Base-by-base conservation (phyloP, 768 basidiomycete species). In the Pholiota conissans region DNA sequence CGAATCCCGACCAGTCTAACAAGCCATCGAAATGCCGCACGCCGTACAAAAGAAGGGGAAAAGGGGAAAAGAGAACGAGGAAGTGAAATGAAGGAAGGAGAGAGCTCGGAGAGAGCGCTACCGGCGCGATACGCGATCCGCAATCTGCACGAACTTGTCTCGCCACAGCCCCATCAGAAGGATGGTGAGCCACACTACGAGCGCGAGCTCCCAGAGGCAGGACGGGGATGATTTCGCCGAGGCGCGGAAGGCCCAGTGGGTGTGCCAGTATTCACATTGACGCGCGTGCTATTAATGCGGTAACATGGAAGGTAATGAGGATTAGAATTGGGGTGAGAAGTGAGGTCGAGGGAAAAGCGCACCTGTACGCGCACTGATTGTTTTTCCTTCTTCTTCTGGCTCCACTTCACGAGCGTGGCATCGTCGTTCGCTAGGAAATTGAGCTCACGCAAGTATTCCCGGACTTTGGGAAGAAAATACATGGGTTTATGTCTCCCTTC, bases 221-320 rank as follows among this genome's bases (percentile, higher is more conserved):
- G 65, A 60, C 29, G 55, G 50, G 51, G 53, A 26, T 18, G 51
- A 22, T 14, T 46, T 45, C 30, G 56, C 5, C 28, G 64, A 50
- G 37, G 59, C 58, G 9, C 59, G 60, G 55, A 59, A 63, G 5
- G 61, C 60, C 73, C 69, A 75, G 46, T 69, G 67, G 10, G 61
- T 59, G 52, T 62, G 60, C 72, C 75, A 75, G 27, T 65, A 67
- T 56, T 75, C 73, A 55, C 74, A 76, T n/a, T 71, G 53, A 18
- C 66, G 60, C 3, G 74, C 72, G 55, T 74, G 74, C 75, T 76
- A 49, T 13, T 8, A 13, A 20, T 40, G n/a, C n/a, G n/a, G n/a
- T 7, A 40, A 9, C 20, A 40, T 1, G 9, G n/a, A 30, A 45
- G 18, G 20, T 39, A 22, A 24, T 13, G 39, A 32, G 32, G 35